Evolutionary conservation across 2,329 filamentous ascomycete species (phyloP).

Genomic region (Penicillium sp.): DNA sequence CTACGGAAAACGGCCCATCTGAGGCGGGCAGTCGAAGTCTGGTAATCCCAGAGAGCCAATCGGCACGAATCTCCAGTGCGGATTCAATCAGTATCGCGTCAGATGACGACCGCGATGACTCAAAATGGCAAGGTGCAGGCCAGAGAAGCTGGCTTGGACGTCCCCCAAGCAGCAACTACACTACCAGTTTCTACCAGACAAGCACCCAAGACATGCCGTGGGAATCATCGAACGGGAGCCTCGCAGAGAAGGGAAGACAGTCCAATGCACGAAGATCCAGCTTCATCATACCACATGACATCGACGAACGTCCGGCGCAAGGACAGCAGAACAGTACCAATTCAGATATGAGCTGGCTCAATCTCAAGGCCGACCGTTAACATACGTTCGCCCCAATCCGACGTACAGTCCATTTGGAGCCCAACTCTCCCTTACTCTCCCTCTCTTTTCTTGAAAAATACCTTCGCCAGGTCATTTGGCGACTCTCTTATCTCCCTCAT

Average conservation of each 20-base stretch:
- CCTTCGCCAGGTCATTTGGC: neutral
- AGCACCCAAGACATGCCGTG: slow-evolving; percentile 24
- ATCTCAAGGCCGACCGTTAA: slow-evolving; percentile 34
- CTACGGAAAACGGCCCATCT: slow-evolving; percentile 33
- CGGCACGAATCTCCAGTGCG: slow-evolving; percentile 44
- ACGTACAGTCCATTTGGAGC: neutral
- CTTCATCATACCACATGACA: slow-evolving; percentile 31
- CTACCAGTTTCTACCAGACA: slow-evolving; percentile 37
- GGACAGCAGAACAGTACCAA: slow-evolving; percentile 28
- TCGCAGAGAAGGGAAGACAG: slow-evolving; percentile 17
- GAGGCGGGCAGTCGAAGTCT: slow-evolving; percentile 29
- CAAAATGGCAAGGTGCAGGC: slow-evolving; percentile 24
- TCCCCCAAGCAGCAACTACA: slow-evolving; percentile 44
- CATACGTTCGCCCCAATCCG: neutral
- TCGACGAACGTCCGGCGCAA: slow-evolving; percentile 22
- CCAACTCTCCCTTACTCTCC: neutral
- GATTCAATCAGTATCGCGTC: slow-evolving; percentile 40
- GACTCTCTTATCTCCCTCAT: neutral
- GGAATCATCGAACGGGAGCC: slow-evolving; percentile 10
- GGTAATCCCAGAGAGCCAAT: slow-evolving; percentile 39
- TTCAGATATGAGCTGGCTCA: slow-evolving; percentile 46
- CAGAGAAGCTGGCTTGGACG: slow-evolving; percentile 34
- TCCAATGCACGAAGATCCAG: slow-evolving; percentile 32
- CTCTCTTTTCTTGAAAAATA: neutral
- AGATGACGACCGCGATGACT: slow-evolving; percentile 35